Evolutionary conservation across 2,329 filamentous ascomycete species (phyloP), one percentile per base, ranked within the genome.

Genomic region (Aspergillus alliaceus): DNA sequence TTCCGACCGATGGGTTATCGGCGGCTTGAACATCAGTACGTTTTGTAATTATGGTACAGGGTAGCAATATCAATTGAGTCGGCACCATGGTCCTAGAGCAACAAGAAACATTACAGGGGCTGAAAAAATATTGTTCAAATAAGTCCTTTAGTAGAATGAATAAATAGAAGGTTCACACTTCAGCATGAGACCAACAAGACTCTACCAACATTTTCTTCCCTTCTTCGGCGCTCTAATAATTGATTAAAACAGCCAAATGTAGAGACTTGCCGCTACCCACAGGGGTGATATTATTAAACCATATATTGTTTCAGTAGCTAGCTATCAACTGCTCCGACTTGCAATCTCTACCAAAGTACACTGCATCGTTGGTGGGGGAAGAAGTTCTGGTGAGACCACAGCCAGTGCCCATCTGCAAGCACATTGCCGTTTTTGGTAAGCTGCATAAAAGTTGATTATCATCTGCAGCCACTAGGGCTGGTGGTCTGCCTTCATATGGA

Each of bases 401-500:
- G 40, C 8, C 15, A 27, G 18, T 24, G 37, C 9, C 37, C 18
- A 48, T 55, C 49, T 55, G 54, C 20, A 59, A 59, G 57, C 57
- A 59, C 39, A 59, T 61, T 58, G 34, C 59, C 56, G 20, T 57
- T 64, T 65, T 14, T 32, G 56, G 61, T 57, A 58, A 60, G 59
- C 54, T 64, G 63, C 63, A 65, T 59, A 54, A 52, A 49, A 31
- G 46, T 56, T 54, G 53, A 57, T 60, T 58, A 59, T 56, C 62
- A 59, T 60, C 62, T 60, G 62, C 63, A 65, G 62, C 58, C 55
- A 61, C 57, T 59, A 58, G 51, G 56, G 46, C 48, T 59, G 51
- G 54, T 42, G 44, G 48, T 34, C 50, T 44, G 44, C 25, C 40
- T 59, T 32, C 37, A 50, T 57, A 50, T 37, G 44, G 50, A 37